Conservation (phyloP, 805 yeast genomes). For the Candida maesae region DNA sequence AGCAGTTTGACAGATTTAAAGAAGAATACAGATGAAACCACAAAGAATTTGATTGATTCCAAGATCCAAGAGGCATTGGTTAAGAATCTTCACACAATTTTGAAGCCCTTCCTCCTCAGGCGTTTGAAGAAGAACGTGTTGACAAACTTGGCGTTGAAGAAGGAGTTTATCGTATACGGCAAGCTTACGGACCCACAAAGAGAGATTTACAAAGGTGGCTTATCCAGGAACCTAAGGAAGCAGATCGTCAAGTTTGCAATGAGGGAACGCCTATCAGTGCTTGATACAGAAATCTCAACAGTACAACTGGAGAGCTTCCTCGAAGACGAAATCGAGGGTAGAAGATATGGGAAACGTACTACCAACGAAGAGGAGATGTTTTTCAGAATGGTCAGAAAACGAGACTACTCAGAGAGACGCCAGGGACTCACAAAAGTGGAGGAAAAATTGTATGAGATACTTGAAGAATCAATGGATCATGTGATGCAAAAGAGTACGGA, state of each 20-base stretch:
- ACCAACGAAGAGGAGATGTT: conserved; percentile 14
- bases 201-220: conserved; percentile 51
- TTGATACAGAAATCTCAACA: conserved; percentile 27
- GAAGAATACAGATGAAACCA: conserved; percentile 33
- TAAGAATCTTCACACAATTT: conserved; percentile 75
- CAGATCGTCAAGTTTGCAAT: conserved; percentile 45
- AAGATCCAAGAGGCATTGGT: conserved; percentile 61
- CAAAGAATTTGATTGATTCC: conserved; percentile 49
- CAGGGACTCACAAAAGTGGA: conserved; percentile 6
- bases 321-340: conserved; percentile 33
- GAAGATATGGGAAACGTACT: conserved; percentile 21
- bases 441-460: conserved; percentile 10
- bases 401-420: conserved; percentile 3
- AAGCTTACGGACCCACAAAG: conserved; percentile 62
- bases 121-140: conserved; percentile 75
- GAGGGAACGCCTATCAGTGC: conserved; percentile 46
- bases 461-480: conserved; percentile 32
- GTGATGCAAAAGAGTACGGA: conserved; percentile 51
- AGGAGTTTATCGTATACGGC: conserved; percentile 81
- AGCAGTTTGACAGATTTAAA: conserved; percentile 47
- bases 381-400: conserved; percentile 13
- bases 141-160: conserved; percentile 73
- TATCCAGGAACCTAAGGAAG: conserved; percentile 41
- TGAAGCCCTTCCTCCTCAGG: conserved; percentile 83
- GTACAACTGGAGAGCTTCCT: conserved; percentile 41